phyloP scores from a whole-genome alignment of 2,329 filamentous ascomycete species.

The Lasiodiplodia hormozganensis region DNA sequence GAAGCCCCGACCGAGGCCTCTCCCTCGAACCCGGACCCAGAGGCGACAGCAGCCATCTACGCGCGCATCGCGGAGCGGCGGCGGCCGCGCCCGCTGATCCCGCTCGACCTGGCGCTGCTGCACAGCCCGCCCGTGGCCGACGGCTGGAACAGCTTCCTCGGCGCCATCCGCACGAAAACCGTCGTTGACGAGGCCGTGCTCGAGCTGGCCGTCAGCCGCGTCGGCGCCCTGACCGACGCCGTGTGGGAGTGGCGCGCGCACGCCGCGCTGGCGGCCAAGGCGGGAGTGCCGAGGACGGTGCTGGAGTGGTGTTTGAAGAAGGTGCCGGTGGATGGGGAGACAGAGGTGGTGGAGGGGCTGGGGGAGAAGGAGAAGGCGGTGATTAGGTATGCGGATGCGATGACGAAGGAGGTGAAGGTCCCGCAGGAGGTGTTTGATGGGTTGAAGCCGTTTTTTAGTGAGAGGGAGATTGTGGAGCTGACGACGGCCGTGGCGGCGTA shows the following conservation, averaged over 20 bases:
- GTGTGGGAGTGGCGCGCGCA: conserved; percentile 89
- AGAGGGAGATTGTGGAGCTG: conserved; percentile 80
- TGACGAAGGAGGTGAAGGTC: conserved; percentile 78
- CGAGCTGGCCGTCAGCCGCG: conserved; percentile 82
- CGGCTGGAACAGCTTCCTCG: conserved; percentile 65
- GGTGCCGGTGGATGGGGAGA: conserved; percentile 24
- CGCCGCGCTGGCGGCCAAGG: conserved; percentile 64
- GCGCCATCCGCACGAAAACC: conserved; percentile 61
- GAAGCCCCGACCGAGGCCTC: conserved; percentile 53
- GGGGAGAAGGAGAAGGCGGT: conserved; percentile 56
- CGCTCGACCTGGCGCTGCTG: conserved; percentile 62
- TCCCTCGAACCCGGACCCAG: conserved; percentile 30
- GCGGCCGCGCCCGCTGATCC: conserved; percentile 57
- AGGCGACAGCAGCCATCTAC: conserved; percentile 58
- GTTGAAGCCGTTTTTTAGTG: conserved; percentile 67
- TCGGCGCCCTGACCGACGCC: conserved; percentile 79
- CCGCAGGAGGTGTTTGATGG: conserved; percentile 70
- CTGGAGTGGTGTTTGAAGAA: conserved; percentile 66
- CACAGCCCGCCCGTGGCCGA: conserved; percentile 64
- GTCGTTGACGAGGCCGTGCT: conserved; percentile 61
- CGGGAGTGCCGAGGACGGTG: conserved; percentile 68
- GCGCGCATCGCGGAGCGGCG: conserved; percentile 60
- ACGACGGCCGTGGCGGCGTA: conserved; percentile 81
- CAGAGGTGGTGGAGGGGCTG: conserved; percentile 23
- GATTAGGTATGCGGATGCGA: conserved; percentile 78